Evolutionary conservation across 1,284 basidiomycete genomes (phyloP).

Genomic region (Paramarasmius palmivorus): DNA sequence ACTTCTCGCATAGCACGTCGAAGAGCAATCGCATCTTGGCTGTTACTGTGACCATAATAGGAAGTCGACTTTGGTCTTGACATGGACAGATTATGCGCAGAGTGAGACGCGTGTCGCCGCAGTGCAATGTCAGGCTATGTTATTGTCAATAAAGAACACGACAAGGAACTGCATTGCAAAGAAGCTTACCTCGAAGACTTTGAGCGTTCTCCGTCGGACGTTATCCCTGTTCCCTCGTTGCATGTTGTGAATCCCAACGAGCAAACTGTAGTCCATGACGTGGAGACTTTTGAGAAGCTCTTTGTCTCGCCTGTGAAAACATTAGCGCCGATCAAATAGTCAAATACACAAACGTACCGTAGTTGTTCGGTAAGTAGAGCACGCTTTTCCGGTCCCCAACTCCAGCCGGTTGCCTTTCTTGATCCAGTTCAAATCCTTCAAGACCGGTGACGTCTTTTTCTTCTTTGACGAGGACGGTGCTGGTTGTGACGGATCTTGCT

Average conservation of each 20-base stretch:
- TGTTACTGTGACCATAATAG: background rate
- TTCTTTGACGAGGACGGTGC: slow-evolving; percentile 9
- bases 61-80: slow-evolving; percentile 1
- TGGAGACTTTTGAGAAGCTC: slow-evolving; percentile 81
- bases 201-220: slow-evolving; percentile 84
- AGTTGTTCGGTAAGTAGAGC: slow-evolving; percentile 91
- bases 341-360: background rate
- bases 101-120: background rate
- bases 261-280: slow-evolving; percentile 97
- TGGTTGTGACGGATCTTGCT: background rate
- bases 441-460: slow-evolving; percentile 53
- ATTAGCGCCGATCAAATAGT: background rate
- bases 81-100: slow-evolving; percentile 5
- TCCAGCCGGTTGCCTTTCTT: slow-evolving; percentile 78
- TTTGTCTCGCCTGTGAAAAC: slow-evolving; percentile 65
- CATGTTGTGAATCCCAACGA: slow-evolving; percentile 95
- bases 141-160: background rate
- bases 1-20: slow-evolving; percentile 84
- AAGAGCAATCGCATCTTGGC: slow-evolving; percentile 75
- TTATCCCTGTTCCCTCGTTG: slow-evolving; percentile 90
- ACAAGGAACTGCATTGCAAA: slow-evolving; percentile 1
- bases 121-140: slow-evolving; percentile 3
- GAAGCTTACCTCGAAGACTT: slow-evolving; percentile 72
- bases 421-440: slow-evolving; percentile 98
- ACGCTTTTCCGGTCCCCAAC: slow-evolving; percentile 91